Base-by-base conservation (phyloP, 345 rosid species). In the Bruguiera parviflora region DNA sequence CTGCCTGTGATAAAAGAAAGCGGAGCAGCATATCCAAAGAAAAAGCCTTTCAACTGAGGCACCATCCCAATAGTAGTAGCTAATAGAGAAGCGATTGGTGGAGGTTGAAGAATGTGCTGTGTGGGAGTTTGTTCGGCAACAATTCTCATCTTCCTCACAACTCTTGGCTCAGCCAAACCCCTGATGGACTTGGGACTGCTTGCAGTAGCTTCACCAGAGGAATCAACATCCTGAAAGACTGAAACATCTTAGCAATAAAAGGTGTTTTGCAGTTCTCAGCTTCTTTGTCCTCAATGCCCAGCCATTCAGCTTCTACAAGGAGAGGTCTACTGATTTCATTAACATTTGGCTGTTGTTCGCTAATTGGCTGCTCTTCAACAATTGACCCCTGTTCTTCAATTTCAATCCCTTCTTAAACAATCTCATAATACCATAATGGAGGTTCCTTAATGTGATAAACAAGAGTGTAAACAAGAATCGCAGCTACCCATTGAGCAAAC, bases 371-470 rank as follows among this genome's bases (percentile, higher is more conserved):
- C 47, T 39, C 16, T 11, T 10, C 16, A 9, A 39, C 3, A 39
- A 39, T 10, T 39, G 59, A 33, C 27, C 21, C 63, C 18, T 72
- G 77, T 72, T 82, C 92, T 79, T 78, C 87, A 46, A 85, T 84
- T 71, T 80, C 90, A 55, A 52, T 37, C 19, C 86, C 88, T 74
- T 87, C 96, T 57, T 86, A 93, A 69, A 90, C 91, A 69, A 92
- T 67, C 78, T 92, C 96, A 59, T 92, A 92, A 31, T 79, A 90
- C 83, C 84, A 80, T 87, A 90, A 15, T 6, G 99, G 93, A 37
- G 96, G 97, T 75, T 92, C 97, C 99, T 90, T 95, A 97, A 89
- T 95, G 77, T 92, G 97, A 83, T 95, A 90, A 66, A 92, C 99
- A 67, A 92, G 83, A n/a, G 97, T 90, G 70, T 95, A 90, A n/a